Evolutionary conservation across 192 early-diverging fungal species (phyloP).

Genomic region (Coemansia umbellata): DNA sequence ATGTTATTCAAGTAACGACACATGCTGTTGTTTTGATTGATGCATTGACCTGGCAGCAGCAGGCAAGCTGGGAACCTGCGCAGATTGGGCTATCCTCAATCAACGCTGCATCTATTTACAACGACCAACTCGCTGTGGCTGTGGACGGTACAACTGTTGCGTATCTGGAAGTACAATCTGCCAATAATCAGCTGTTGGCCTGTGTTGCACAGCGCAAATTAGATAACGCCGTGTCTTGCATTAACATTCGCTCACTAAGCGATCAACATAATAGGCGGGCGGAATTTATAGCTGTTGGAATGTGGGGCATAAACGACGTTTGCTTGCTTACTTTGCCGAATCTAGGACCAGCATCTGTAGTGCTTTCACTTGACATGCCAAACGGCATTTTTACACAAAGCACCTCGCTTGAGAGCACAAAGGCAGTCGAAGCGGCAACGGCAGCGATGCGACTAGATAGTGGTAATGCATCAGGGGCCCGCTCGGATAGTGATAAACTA

Average conservation of each 20-base stretch:
- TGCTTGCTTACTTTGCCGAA: conserved; percentile 56
- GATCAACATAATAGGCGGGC: conserved; percentile 12
- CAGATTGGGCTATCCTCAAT: conserved; percentile 15
- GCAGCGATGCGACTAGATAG: background rate
- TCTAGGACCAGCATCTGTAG: conserved; percentile 46
- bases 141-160: conserved; percentile 54
- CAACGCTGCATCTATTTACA: conserved; percentile 55
- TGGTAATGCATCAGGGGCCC: too few relatives aligned
- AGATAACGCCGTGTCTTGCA: conserved; percentile 68
- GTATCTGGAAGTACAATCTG: conserved; percentile 57
- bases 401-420: background rate
- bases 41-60: conserved; percentile 17
- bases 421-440: background rate
- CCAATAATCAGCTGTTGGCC: conserved; percentile 19
- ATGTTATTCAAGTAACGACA: conserved; percentile 63
- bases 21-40: conserved; percentile 50
- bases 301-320: conserved; percentile 70
- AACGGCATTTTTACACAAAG: background rate
- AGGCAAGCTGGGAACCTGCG: conserved; percentile 54
- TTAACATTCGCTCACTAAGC: conserved; percentile 59
- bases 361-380: conserved; percentile 37
- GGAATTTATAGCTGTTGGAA: conserved; percentile 61
- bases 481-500: conserved; percentile 28
- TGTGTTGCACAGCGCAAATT: conserved; percentile 47
- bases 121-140: conserved; percentile 56